phyloP scores from a whole-genome alignment of 1,284 basidiomycete genomes.

The Trichosporon inkin region DNA sequence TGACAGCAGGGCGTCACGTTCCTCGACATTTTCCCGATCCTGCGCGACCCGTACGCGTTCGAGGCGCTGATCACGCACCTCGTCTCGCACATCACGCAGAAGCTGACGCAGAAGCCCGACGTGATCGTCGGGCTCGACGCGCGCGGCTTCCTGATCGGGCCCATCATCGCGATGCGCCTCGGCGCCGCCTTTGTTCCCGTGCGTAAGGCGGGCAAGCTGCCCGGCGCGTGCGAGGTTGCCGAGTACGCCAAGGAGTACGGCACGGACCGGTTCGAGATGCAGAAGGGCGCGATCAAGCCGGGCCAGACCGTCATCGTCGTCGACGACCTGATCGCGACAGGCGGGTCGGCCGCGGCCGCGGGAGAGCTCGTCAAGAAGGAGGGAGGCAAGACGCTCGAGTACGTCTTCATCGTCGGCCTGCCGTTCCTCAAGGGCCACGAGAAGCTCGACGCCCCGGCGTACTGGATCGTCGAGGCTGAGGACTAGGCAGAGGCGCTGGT shows the following conservation, averaged over 20 bases:
- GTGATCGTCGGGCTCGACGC: slow-evolving; percentile 95
- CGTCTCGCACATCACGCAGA: slow-evolving; percentile 74
- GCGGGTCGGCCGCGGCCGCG: slow-evolving; percentile 90
- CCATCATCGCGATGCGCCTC: slow-evolving; percentile 82
- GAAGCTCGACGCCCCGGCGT: slow-evolving; percentile 79
- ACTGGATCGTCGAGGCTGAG: slow-evolving; percentile 74
- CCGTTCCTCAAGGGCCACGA: slow-evolving; percentile 73
- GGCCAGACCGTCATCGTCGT: slow-evolving; percentile 84
- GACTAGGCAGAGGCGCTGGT: slow-evolving; percentile 53
- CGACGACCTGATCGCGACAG: slow-evolving; percentile 96
- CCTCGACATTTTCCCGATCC: slow-evolving; percentile 85
- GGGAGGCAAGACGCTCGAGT: slow-evolving; percentile 81
- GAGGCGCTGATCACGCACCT: slow-evolving; percentile 90
- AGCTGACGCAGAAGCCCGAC: slow-evolving; percentile 65
- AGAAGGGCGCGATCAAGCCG: slow-evolving; percentile 73
- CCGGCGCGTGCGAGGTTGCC: slow-evolving; percentile 72
- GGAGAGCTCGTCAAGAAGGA: slow-evolving; percentile 81
- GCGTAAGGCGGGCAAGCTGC: slow-evolving; percentile 89
- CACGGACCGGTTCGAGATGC: slow-evolving; percentile 87
- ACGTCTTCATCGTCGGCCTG: slow-evolving; percentile 89
- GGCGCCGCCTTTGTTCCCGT: slow-evolving; percentile 96
- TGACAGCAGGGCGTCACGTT: slow-evolving; percentile 46
- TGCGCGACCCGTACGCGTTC: slow-evolving; percentile 75
- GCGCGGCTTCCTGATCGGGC: slow-evolving; percentile 91
- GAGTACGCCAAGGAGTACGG: slow-evolving; percentile 95